Evolutionary conservation across 2,329 filamentous ascomycete species (phyloP), one percentile per base, ranked within the genome.

Genomic region (Aureobasidium sp.): DNA sequence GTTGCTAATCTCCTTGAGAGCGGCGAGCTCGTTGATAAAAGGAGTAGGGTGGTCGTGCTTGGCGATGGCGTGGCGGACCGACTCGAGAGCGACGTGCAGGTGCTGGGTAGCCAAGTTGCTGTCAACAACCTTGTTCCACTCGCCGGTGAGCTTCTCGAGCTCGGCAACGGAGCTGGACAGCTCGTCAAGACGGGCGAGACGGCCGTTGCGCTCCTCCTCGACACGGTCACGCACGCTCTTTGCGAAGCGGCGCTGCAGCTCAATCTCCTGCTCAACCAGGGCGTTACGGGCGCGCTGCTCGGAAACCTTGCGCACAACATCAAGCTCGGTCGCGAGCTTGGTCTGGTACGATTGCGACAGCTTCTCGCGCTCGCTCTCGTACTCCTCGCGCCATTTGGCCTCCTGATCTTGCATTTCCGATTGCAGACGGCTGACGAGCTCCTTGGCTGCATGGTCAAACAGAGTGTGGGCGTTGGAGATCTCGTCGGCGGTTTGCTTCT

Each of bases 11-110:
- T 96, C 91, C 77, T 96, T 96, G 60, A 99, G 83, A 3, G 94
- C 94, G 21, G 95, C 90, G 15, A 99, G 85, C 78, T 99, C 94
- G 64, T 87, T 86, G 69, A 96, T 84, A 73, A 99, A 99, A 4
- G 94, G 94, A 4, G 69, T 69, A 21, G 93, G 89, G 67, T 86
- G 81, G 45, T 85, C 78, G 13, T 86, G 81, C 65, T 87, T 87
- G 70, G 91, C 87, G 23, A 97, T 83, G 54, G 87, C 90, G 61
- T 89, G 85, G 66, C 90, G 88, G 55, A 97, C 91, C 40, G 93
- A 90, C 72, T 99, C 94, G 31, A 97, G 88, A 21, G 94, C 94
- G 37, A 99, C 90, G 71, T 96, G 90, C 29, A 99, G 85, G 76
- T 97, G 92, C 75, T 99, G 94, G 0, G 94, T 96, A 74, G 89